Evolutionary conservation across 176 grass and related monocot species (phyloP), one percentile per base, ranked within the genome.

Genomic region (Zoysia pacifica): DNA sequence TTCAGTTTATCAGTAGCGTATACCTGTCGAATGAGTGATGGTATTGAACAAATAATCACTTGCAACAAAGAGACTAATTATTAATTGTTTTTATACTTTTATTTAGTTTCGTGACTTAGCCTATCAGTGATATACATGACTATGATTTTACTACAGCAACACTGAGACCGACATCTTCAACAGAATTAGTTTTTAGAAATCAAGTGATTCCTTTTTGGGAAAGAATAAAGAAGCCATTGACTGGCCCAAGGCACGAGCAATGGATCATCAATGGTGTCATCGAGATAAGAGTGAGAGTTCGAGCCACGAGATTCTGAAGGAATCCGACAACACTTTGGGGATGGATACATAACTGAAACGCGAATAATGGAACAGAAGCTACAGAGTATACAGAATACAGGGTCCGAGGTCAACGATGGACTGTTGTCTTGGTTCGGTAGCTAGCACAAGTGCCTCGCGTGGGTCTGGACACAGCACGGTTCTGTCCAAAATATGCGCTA

Each of bases 321-420:
- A 59, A 59, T 47, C 78, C 78, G 78, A 69, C 78, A 69, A 45
- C 4, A 65, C 52, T 12, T 59, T 2, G 51, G 78, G n/a, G 60
- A 16, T 48, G 5, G 53, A 53, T 42, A 16, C 64, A 54, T 60
- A 2, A 56, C 5, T 18, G 16, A 7, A 40, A 41, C 18, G 39
- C 65, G 28, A 56, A 38, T 44, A 48, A 28, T 28, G 19, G 50
- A 69, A 46, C 20, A 38, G 51, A 69, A 48, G 41, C 12, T 56
- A 39, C 19, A 45, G 35, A 80, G 59, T 59, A 60, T 56, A 39
- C 19, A 45, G 35, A 80, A 60, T 59, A 60, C 65, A 11, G 20
- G 60, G 13, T 48, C 16, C 78, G 42, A 80, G 78, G 66, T 70
- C 78, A 80, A 56, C 64, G 38, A 35, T 18, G 11, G 51, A 79